Evolutionary conservation across 169 alveolate genomes (phyloP), one percentile per base, ranked within the genome.

Genomic region (Plasmodium adleri): DNA sequence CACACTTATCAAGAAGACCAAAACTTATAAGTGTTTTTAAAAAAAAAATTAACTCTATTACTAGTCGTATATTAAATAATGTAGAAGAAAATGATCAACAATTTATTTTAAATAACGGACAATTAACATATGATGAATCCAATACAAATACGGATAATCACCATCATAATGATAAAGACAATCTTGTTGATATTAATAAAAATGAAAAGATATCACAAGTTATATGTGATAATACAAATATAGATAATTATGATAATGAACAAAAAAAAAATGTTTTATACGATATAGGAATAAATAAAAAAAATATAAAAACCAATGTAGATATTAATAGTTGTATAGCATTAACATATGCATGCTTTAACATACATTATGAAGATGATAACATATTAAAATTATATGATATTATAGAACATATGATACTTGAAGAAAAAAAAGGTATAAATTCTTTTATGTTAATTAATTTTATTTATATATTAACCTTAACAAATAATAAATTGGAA

Each of bases 271-370:
- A 56, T 15, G 24, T 3, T 56, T 15, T 56, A 56, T 28, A 39
- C 17, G 28, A 20, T 26, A 64, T 39, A 22, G 45, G 9, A 5
- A 32, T 32, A 32, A 6, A 32, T 32, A 32, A 5, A 32, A 32
- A 32, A 5, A 26, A 62, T 32, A 74, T 12, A n/a, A 60, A 7
- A 74, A 74, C 10, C 22, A 56, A 28, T 24, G 72, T 80, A 24
- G 90, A 80, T 15, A 54, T 80, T 9, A 80, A 80, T 50, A 80
- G 90, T 32, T 80, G 90, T 26, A 28, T 80, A 67, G 90, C 90
- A 58, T 58, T 80, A 24, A 50, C 74, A 17, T 80, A 80, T 49
- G 90, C 90, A 3, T 80, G 90, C 32, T 80, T 80, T 72, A 80
- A 80, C 28, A 80, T 80, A 10, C 80, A 80, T 72, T 80, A 80